Conservation (phyloP, 805 yeast species). For the Teunomyces pallodes region DNA sequence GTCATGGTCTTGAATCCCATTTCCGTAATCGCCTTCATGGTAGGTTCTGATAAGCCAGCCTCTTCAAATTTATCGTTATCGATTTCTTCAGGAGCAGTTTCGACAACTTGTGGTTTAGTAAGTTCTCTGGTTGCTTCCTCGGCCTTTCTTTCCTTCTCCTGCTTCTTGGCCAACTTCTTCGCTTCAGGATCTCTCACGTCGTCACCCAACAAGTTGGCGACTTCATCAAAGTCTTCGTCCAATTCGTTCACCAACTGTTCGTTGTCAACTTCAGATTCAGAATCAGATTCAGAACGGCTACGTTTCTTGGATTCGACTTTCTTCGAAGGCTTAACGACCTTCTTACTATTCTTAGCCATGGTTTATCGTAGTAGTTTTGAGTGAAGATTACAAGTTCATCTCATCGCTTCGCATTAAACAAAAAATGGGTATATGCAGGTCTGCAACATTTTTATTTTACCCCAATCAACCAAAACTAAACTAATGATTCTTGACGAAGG, state of each 20-base stretch:
- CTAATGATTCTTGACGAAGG: no score
- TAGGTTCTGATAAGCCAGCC: slow-evolving; percentile 71
- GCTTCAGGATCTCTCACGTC: slow-evolving; percentile 42
- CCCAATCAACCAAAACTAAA: no score
- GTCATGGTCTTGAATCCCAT: slow-evolving; percentile 96
- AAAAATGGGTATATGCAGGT: neutral
- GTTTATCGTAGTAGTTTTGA: slow-evolving; percentile 1
- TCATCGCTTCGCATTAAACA: slow-evolving; percentile 7
- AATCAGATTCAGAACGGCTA: slow-evolving; percentile 12
- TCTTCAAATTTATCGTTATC: slow-evolving; percentile 36
- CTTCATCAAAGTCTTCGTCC: slow-evolving; percentile 57
- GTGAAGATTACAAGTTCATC: slow-evolving; percentile 1
- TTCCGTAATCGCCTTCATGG: slow-evolving; percentile 72
- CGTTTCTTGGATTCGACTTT: slow-evolving; percentile 28
- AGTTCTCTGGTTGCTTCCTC: slow-evolving; percentile 23
- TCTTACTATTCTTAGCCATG: slow-evolving; percentile 10
- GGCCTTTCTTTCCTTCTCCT: slow-evolving; percentile 14
- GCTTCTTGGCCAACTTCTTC: slow-evolving; percentile 19
- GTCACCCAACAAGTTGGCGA: slow-evolving; percentile 50
- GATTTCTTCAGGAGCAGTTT: slow-evolving; percentile 26
- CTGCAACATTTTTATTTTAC: neutral
- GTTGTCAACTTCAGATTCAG: slow-evolving; percentile 32
- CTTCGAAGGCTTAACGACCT: slow-evolving; percentile 7
- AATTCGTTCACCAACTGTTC: slow-evolving; percentile 51
- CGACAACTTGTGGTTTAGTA: slow-evolving; percentile 27